Evolutionary conservation across 208 protist genomes (phyloP).

Genomic region (Trypanosomatidae sp.): DNA sequence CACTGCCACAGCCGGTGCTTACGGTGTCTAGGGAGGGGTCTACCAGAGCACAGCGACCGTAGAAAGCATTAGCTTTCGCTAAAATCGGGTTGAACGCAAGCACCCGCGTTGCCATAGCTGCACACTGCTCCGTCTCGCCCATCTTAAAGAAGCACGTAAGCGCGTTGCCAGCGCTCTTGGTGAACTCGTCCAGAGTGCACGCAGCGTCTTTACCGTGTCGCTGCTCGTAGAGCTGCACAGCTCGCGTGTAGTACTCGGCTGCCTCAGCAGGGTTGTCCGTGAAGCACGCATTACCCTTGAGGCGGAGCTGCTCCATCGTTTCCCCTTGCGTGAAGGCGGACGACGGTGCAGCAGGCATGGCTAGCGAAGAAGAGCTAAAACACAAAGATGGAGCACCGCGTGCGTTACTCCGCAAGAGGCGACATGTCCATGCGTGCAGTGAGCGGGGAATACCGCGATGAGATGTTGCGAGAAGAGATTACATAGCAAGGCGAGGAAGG

Average conservation of each 20-base stretch:
- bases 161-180: slow-evolving; percentile 82
- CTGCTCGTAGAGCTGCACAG: slow-evolving; percentile 52
- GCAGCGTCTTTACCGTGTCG: slow-evolving; percentile 8
- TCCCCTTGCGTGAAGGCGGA: background rate
- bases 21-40: slow-evolving; percentile 19
- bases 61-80: slow-evolving; percentile 84
- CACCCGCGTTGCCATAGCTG: slow-evolving; percentile 39
- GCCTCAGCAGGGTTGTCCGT: slow-evolving; percentile 47
- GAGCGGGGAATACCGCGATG: background rate
- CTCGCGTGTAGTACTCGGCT: slow-evolving; percentile 46
- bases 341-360: background rate
- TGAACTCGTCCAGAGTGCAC: slow-evolving; percentile 68
- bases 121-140: slow-evolving; percentile 39
- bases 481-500: background rate
- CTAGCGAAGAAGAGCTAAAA: background rate
- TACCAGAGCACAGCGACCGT: slow-evolving; percentile 51
- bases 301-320: slow-evolving; percentile 68
- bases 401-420: background rate
- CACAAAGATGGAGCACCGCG: background rate
- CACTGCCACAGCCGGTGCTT: slow-evolving; percentile 13
- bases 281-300: slow-evolving; percentile 71
- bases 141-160: slow-evolving; percentile 79
- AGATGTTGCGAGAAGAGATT: background rate
- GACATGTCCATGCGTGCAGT: background rate
- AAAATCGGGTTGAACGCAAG: slow-evolving; percentile 66